Conservation (phyloP, 1,284 basidiomycete genomes). For the Ustilago trichophora region DNA sequence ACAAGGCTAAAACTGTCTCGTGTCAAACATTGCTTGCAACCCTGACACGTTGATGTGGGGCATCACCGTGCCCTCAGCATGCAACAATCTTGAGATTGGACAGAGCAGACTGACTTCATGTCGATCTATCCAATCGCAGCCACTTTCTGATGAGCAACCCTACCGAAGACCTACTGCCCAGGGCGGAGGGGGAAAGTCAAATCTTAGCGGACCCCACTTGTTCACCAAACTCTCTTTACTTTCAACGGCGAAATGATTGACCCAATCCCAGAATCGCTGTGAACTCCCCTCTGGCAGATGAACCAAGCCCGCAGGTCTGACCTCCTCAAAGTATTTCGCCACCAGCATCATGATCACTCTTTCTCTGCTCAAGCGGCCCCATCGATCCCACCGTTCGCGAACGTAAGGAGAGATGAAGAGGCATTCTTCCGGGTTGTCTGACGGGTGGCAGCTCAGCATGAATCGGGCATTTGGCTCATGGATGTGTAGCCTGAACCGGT, state of each 20-base stretch:
- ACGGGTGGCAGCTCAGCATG: background rate
- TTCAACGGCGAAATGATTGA: background rate
- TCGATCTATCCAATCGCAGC: no score
- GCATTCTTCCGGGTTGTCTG: background rate
- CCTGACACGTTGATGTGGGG: no score
- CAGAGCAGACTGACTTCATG: no score
- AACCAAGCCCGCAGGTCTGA: background rate
- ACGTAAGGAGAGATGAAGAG: constrained; percentile 5
- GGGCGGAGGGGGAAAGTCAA: no score
- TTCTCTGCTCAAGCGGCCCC: no score
- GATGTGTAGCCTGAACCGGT: no score
- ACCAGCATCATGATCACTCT: constrained; percentile 7
- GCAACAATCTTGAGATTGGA: no score
- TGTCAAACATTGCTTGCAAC: constrained; percentile 1
- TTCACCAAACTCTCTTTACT: background rate
- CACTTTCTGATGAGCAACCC: background rate
- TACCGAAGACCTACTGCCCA: no score
- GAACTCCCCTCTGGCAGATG: background rate
- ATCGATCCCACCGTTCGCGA: background rate
- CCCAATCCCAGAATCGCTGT: background rate
- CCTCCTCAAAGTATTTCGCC: background rate
- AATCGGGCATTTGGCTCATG: no score
- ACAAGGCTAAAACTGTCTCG: background rate
- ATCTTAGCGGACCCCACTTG: background rate
- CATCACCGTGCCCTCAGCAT: no score